Evolutionary conservation across 257 asterid genomes (phyloP).

Genomic region (Lithospermum erythrorhizon): DNA sequence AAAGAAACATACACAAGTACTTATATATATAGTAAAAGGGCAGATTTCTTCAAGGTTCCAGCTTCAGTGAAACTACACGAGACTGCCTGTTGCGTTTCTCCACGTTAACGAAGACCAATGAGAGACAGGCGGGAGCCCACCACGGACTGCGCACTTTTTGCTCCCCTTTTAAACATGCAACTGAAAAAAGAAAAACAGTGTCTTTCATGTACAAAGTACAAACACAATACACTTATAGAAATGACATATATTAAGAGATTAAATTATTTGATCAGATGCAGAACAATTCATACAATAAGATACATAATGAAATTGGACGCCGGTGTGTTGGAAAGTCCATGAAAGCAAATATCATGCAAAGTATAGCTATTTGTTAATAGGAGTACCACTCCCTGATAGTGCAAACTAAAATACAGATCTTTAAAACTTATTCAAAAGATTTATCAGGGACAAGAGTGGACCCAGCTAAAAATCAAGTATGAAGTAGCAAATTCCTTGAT

Average conservation of each 20-base stretch:
- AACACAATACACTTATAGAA: too few species aligned
- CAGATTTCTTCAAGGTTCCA: conserved; percentile 59
- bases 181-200: conserved; percentile 16
- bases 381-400: not conserved
- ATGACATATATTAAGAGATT: not conserved
- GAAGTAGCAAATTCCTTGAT: too few species aligned
- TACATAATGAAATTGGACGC: not conserved
- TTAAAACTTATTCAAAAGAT: not conserved
- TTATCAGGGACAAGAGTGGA: not conserved
- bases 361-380: not conserved
- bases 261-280: not conserved
- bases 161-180: conserved; percentile 99
- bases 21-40: conserved; percentile 13
- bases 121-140: conserved; percentile 93
- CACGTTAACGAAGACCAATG: conserved; percentile 49
- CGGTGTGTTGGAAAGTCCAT: not conserved
- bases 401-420: not conserved
- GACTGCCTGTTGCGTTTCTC: conserved; percentile 86
- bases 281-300: not conserved
- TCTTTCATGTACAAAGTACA: not conserved
- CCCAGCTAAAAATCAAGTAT: not conserved
- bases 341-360: too few species aligned
- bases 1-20: conserved; percentile 6
- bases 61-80: conserved; percentile 90
- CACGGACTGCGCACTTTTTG: conserved; percentile 85